Base-by-base conservation (phyloP, 2,329 filamentous ascomycete species). In the Sclerotinia borealis region DNA sequence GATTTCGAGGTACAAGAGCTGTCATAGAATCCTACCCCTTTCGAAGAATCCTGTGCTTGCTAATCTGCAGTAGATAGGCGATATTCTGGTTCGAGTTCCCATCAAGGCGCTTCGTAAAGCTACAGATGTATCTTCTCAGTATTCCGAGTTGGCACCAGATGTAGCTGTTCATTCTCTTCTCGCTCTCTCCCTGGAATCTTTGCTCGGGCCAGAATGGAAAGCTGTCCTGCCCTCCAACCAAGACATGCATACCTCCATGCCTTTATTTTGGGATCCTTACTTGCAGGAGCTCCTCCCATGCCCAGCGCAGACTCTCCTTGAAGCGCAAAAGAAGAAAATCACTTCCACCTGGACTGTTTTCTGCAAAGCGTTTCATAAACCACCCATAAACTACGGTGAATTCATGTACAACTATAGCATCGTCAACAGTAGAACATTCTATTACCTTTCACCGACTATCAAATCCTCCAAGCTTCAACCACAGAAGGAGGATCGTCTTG, bases 121-220 rank as follows among this genome's bases (percentile, higher is more conserved):
- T 27, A 43, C 48, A 25, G 37, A 61, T 61, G 17, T 61, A 10
- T n/a, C 48, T 25, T 36, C 37, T 27, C 37, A 36, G 19, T 55
- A 34, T 55, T 34, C 59, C 11, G 29, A 27, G n/a, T 13, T 52
- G 29, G 47, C 29, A 36, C 59, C 37, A 4, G 9, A 61, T 63
- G 81, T 83, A 49, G 83, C 85, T 1, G 81, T 89, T 27, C 91
- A 96, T 70, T 88, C 86, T 34, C 82, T 91, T 45, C 79, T 95
- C 9, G 88, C 91, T n/a, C 78, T 93, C 10, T 81, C 84, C 6
- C 78, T 88, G 36, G 80, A 86, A 63, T 74, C 75, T 1, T 73
- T 78, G 8, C 69, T 76, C 22, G 79, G 79, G 29, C 82, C 83
- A 67, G 74, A 78, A 22, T 93, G 90, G 89, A 80, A 82, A 70